Evolutionary conservation across 2,329 filamentous ascomycete genomes (phyloP), one percentile per base, ranked within the genome.

Genomic region (Neopestalotiopsis rosae): DNA sequence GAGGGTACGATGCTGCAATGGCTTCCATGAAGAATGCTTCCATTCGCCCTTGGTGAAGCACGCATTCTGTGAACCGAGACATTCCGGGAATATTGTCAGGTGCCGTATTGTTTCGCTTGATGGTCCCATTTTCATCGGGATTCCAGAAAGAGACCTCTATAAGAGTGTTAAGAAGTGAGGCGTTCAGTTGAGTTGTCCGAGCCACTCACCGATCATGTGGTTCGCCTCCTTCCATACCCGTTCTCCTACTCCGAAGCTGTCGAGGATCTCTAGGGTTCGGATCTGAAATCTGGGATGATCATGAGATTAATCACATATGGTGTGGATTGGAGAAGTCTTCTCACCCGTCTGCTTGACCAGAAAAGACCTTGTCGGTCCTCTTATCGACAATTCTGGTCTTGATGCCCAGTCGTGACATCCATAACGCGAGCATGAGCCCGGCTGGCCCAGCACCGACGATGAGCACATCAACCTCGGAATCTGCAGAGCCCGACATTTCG

Each of bases 201-300:
- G 57, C 20, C 24, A 10, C 30, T 77, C 68, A 91, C 88, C 81
- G n/a, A 91, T 82, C 81, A 92, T 88, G 74, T 90, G 89, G 75
- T 91, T 91, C 13, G 88, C 85, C 73, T 93, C 91, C 62, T 89
- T 89, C 87, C 89, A 89, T 1, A 86, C 87, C 4, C 86, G 81
- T 71, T 93, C 87, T 2, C 83, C 89, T 69, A 94, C 87, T 0
- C 89, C 91, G 72, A 94, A 91, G 64, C 87, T 89, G 73, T 94
- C 90, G 67, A 94, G 88, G n/a, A 94, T 92, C 77, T 94, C 90
- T 1, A 93, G 82, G 0, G 89, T 92, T 1, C 91, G 88, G 71
- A 86, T 88, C 78, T 92, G 89, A 2, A 91, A 77, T 5, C 76
- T 78, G 20, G 42, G 17, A 30, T 30, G 52, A 10, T 6, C 7